These are phyloP conservation scores for Suillus hirtellus DNA, from an alignment of 768 basidiomycete genomes.

Conservation along the genomic window DNA sequence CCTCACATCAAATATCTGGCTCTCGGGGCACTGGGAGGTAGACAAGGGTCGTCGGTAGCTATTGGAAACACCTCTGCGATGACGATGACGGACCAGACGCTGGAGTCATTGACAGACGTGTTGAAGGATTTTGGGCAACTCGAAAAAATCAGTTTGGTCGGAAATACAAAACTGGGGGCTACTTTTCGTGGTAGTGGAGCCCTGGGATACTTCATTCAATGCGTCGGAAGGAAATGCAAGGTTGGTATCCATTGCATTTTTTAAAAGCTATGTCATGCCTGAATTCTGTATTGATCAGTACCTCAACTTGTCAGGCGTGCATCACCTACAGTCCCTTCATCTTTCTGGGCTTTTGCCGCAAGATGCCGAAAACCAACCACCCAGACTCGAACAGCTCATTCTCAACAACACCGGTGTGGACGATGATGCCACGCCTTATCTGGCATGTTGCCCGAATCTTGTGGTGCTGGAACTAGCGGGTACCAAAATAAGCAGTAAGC, in stretches of 20 bases:
- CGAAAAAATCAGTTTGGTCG: constrained; percentile 59
- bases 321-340: constrained; percentile 49
- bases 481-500: constrained; percentile 61
- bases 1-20: constrained; percentile 48
- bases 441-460: constrained; percentile 53
- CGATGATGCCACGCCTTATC: constrained; percentile 52
- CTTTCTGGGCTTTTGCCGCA: constrained; percentile 47
- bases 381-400: constrained; percentile 48
- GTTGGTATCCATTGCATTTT: constrained; percentile 32
- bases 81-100: constrained; percentile 55
- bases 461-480: constrained; percentile 51
- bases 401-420: constrained; percentile 65
- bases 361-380: constrained; percentile 19
- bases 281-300: constrained; percentile 38
- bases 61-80: constrained; percentile 49
- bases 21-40: constrained; percentile 59
- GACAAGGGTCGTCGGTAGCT: constrained; percentile 42
- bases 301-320: constrained; percentile 59
- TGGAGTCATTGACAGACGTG: constrained; percentile 43
- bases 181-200: constrained; percentile 34
- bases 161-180: constrained; percentile 60
- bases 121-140: constrained; percentile 40
- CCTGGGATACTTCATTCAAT: constrained; percentile 46
- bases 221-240: constrained; percentile 61
- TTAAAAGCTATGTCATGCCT: neutral